These are phyloP conservation scores for Aureobasidium subglaciale DNA, from an alignment of 2,329 filamentous ascomycete species.

Conservation along the genomic window DNA sequence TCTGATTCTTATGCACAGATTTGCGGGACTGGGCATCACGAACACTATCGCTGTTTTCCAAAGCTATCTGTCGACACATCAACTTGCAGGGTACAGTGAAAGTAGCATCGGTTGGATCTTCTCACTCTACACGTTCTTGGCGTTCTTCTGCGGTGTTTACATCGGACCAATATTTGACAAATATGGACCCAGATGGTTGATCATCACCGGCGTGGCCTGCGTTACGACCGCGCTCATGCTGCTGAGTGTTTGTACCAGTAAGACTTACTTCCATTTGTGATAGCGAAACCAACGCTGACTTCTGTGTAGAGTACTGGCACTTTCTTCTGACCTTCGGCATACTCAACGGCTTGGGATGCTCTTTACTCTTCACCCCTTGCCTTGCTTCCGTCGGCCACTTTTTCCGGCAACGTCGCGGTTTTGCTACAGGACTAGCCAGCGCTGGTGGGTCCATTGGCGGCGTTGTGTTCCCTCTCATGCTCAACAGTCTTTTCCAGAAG, in stretches of 20 bases:
- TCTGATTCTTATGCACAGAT: slow-evolving; percentile 61
- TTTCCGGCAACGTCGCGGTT: slow-evolving; percentile 66
- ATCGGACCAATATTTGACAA: slow-evolving; percentile 24
- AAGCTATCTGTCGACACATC: slow-evolving; percentile 20
- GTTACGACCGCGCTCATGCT: slow-evolving; percentile 58
- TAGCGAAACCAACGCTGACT: background rate
- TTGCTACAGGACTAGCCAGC: slow-evolving; percentile 72
- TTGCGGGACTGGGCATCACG: slow-evolving; percentile 13
- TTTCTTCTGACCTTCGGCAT: slow-evolving; percentile 74
- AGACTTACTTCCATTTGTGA: slow-evolving; percentile 15
- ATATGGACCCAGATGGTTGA: slow-evolving; percentile 46
- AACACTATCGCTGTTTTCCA: slow-evolving; percentile 22
- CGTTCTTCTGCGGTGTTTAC: slow-evolving; percentile 22
- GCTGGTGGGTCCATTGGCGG: slow-evolving; percentile 51
- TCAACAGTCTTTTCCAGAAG: slow-evolving; percentile 34
- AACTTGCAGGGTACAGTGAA: slow-evolving; percentile 20
- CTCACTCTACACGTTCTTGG: slow-evolving; percentile 23
- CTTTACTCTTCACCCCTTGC: slow-evolving; percentile 74
- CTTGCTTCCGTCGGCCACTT: slow-evolving; percentile 74
- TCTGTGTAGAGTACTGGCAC: slow-evolving; percentile 61
- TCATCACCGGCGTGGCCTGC: slow-evolving; percentile 55
- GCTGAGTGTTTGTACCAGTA: slow-evolving; percentile 58
- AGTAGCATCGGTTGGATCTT: slow-evolving; percentile 25
- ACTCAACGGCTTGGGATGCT: slow-evolving; percentile 63
- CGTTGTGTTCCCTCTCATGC: slow-evolving; percentile 38